phyloP scores from a whole-genome alignment of 192 early-diverging fungal genomes.

The Entrophospora sp. region DNA sequence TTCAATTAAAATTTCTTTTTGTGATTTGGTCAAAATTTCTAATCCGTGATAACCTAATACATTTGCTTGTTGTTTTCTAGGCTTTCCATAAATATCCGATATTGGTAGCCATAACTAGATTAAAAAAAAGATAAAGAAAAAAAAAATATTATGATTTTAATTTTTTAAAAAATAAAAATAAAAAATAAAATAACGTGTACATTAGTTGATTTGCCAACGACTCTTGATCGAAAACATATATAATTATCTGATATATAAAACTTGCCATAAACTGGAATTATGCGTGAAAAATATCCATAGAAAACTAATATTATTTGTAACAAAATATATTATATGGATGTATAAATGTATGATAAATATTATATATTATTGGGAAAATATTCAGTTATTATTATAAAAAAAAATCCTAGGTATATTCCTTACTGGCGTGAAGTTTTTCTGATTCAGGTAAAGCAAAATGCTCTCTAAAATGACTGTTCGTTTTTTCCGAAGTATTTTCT shows the following conservation, averaged over 20 bases:
- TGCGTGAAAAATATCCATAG: slow-evolving; percentile 38
- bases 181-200: slow-evolving; percentile 5
- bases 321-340: no score
- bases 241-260: slow-evolving; percentile 54
- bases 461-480: slow-evolving; percentile 29
- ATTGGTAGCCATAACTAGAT: slow-evolving; percentile 45
- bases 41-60: slow-evolving; percentile 40
- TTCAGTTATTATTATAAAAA: no score
- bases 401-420: background rate
- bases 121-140: background rate
- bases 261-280: slow-evolving; percentile 48
- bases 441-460: slow-evolving; percentile 49
- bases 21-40: slow-evolving; percentile 33
- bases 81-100: slow-evolving; percentile 34
- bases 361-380: no score
- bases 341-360: no score
- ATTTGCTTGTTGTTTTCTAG: slow-evolving; percentile 34
- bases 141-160: background rate
- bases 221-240: slow-evolving; percentile 52
- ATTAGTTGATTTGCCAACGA: slow-evolving; percentile 41
- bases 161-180: background rate
- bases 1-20: slow-evolving; percentile 52
- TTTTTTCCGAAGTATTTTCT: slow-evolving; percentile 16
- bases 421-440: slow-evolving; percentile 45
- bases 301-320: no score